phyloP scores from a whole-genome alignment of 2,329 filamentous ascomycete genomes.

The Curvularia eragrostidis region DNA sequence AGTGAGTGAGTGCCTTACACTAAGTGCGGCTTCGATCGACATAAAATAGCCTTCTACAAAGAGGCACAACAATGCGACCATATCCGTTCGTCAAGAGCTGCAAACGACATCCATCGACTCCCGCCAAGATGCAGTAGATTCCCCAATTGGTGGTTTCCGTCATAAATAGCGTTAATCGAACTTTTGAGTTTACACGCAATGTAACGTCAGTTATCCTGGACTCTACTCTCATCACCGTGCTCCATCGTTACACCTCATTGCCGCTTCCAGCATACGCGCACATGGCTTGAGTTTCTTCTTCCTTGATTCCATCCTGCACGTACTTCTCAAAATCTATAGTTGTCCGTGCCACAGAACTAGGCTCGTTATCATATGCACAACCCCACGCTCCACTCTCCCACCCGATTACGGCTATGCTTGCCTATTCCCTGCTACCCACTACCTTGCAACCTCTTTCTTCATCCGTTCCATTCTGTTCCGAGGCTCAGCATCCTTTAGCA shows the following conservation, averaged over 20 bases:
- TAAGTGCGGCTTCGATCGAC: background rate
- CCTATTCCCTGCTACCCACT: slow-evolving; percentile 9
- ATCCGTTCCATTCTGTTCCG: background rate
- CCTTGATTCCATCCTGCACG: background rate
- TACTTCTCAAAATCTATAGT: background rate
- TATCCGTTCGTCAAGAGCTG: background rate
- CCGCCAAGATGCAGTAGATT: background rate
- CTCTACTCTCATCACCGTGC: background rate
- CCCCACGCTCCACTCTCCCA: background rate
- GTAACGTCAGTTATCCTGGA: background rate
- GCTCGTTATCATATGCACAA: background rate
- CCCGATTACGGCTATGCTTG: background rate
- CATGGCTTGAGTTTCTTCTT: background rate
- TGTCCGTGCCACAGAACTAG: background rate
- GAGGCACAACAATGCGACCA: background rate
- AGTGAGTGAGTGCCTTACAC: background rate
- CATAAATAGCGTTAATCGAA: background rate
- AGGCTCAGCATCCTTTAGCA: background rate
- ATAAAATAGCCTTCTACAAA: background rate
- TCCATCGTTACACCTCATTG: background rate
- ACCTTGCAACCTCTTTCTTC: slow-evolving; percentile 2
- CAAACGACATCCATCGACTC: background rate
- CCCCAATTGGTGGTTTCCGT: background rate
- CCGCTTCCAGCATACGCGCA: background rate
- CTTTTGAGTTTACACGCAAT: background rate